Conservation (phyloP, 352 stramenopile species). For the Globisporangium splendens region DNA sequence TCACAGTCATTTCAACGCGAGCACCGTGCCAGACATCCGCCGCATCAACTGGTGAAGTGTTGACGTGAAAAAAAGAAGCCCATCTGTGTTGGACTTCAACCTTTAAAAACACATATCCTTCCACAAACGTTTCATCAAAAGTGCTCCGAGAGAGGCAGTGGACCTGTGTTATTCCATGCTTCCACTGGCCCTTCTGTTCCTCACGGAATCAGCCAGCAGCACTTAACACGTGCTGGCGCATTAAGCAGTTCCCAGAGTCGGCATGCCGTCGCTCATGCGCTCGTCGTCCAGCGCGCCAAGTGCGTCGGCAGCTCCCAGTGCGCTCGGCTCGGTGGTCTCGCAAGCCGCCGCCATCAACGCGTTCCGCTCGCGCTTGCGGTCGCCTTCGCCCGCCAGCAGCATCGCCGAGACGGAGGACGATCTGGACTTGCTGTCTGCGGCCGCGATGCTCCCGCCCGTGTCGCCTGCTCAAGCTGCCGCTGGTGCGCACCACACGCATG, state of each 20-base stretch:
- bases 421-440: constrained; percentile 19
- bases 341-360: constrained; percentile 43
- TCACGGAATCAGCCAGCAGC: no score
- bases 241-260: no score
- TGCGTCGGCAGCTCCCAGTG: constrained; percentile 15
- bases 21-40: no score
- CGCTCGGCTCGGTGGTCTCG: constrained; percentile 36
- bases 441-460: constrained; percentile 30
- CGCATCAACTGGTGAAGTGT: neutral
- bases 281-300: constrained; percentile 14
- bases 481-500: constrained; percentile 17
- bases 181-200: no score
- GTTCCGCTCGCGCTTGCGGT: constrained; percentile 40
- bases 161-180: constrained; percentile 1
- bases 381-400: constrained; percentile 19
- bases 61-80: constrained; percentile 5
- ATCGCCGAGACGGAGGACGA: constrained; percentile 39
- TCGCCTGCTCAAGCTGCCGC: constrained; percentile 17
- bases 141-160: neutral
- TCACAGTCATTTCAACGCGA: no score
- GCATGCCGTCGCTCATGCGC: constrained; percentile 39
- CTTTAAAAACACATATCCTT: neutral
- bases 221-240: no score
- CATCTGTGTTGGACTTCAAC: constrained; percentile 11
- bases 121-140: no score